Base-by-base conservation (phyloP, 805 yeast species). In the Lachancea meyersii region DNA sequence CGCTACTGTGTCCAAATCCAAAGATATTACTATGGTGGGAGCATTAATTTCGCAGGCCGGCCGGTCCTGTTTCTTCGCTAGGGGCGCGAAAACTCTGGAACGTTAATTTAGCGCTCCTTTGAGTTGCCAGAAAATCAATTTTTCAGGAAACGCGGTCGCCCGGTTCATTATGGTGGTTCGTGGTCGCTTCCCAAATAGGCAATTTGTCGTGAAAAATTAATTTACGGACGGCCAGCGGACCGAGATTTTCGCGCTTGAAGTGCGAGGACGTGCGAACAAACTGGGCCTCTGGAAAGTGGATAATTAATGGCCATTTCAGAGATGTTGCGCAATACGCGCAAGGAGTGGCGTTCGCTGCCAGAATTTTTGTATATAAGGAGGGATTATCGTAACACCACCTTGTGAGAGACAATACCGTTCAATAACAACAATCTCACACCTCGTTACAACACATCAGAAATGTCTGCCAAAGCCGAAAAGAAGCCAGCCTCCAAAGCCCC, bases 401-500 rank as follows among this genome's bases (percentile, higher is more conserved):
- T n/a, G n/a, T n/a, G n/a, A n/a, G n/a, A n/a, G n/a, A n/a, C n/a
- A n/a, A n/a, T n/a, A n/a, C n/a, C n/a, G n/a, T n/a, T n/a, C n/a
- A n/a, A n/a, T n/a, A n/a, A n/a, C n/a, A n/a, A n/a, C n/a, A n/a
- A n/a, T n/a, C n/a, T 18, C 35, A 9, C 14, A 13, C 13, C 17
- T 28, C 32, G 3, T 8, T 30, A 30, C 32, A 23, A 23, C 6
- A 23, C 28, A 31, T 18, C 18, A 30, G 19, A 5, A 17, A 50
- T 49, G 52, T 46, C 53, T 41, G 51, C 52, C 35, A 47, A 50
- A 48, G 52, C 56, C 48, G 63, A 58, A 48, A 61, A 61, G 57
- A 58, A 58, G 43, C 66, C 67, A 48, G 97, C 97, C 69, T 89
- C 96, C 63, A 89, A 89, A 75, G 95, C 95, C 56, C 96, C 96